Conservation (phyloP, 1,284 basidiomycete genomes). For the Boletellus deceptivus region DNA sequence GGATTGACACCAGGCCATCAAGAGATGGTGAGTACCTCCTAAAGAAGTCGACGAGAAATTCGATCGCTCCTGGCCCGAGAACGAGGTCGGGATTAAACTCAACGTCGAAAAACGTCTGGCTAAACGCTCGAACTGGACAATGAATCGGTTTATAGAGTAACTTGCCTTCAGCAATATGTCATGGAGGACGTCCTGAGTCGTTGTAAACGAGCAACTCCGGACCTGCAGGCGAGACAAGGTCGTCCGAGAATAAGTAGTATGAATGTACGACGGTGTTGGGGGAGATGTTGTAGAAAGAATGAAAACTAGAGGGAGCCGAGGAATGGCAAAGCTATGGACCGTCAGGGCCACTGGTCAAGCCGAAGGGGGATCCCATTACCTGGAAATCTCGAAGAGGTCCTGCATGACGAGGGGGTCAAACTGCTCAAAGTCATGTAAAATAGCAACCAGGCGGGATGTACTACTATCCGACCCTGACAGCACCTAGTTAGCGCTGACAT, state of each 20-base stretch:
- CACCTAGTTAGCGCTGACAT: constrained; percentile 10
- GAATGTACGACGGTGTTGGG: constrained; percentile 54
- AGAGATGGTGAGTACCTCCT: constrained; percentile 52
- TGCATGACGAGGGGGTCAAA: constrained; percentile 58
- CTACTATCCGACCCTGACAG: constrained; percentile 17
- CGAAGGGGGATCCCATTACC: constrained; percentile 37
- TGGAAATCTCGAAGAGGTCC: constrained; percentile 68
- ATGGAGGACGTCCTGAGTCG: constrained; percentile 46
- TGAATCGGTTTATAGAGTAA: not conserved
- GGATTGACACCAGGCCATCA: constrained; percentile 51
- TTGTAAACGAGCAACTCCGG: constrained; percentile 47
- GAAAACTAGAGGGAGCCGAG: constrained; percentile 57
- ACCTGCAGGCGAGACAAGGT: constrained; percentile 58
- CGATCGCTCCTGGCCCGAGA: constrained; percentile 55
- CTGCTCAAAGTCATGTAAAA: constrained; percentile 71
- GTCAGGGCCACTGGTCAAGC: constrained; percentile 1
- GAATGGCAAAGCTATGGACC: constrained; percentile 39
- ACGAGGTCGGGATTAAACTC: constrained; percentile 59
- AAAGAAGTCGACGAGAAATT: constrained; percentile 55
- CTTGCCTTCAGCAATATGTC: constrained; percentile 51
- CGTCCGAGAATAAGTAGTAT: constrained; percentile 53
- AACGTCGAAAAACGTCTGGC: constrained; percentile 62
- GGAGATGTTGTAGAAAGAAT: constrained; percentile 58
- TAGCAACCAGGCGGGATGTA: constrained; percentile 44
- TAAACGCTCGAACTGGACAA: constrained; percentile 1